These are phyloP conservation scores for Oryza nivara DNA, from an alignment of 176 grass and related monocot genomes.

Conservation along the genomic window DNA sequence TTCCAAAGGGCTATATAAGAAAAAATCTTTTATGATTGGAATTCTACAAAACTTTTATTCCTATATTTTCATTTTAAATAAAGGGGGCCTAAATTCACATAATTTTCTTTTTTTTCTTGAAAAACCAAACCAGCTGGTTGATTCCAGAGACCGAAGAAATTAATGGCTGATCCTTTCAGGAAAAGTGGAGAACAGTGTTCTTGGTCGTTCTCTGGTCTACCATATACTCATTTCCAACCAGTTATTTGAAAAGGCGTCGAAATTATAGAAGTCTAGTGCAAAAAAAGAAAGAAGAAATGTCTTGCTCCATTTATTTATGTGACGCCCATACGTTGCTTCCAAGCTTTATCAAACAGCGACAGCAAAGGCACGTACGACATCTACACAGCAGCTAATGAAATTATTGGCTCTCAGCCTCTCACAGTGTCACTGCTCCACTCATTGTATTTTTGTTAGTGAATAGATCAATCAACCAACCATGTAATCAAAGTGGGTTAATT, in stretches of 20 bases:
- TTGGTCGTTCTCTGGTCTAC: neutral
- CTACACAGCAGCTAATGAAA: slow-evolving; percentile 29
- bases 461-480: slow-evolving; percentile 2
- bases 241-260: neutral
- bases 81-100: neutral
- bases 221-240: neutral
- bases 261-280: neutral
- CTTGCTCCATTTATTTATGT: neutral
- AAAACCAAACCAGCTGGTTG: neutral
- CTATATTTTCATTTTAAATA: no score
- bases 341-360: slow-evolving; percentile 20
- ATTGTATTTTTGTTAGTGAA: neutral
- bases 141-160: neutral
- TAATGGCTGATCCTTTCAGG: neutral
- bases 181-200: neutral
- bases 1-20: no score
- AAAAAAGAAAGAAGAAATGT: neutral
- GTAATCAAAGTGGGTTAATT: slow-evolving; percentile 19
- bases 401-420: neutral
- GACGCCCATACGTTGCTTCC: slow-evolving; percentile 29
- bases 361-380: slow-evolving; percentile 27
- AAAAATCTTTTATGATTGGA: no score
- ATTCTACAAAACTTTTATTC: no score
- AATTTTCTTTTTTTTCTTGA: neutral
- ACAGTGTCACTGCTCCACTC: slow-evolving; percentile 20